Evolutionary conservation across 768 basidiomycete genomes (phyloP).

Genomic region (Dentipellis fragilis): DNA sequence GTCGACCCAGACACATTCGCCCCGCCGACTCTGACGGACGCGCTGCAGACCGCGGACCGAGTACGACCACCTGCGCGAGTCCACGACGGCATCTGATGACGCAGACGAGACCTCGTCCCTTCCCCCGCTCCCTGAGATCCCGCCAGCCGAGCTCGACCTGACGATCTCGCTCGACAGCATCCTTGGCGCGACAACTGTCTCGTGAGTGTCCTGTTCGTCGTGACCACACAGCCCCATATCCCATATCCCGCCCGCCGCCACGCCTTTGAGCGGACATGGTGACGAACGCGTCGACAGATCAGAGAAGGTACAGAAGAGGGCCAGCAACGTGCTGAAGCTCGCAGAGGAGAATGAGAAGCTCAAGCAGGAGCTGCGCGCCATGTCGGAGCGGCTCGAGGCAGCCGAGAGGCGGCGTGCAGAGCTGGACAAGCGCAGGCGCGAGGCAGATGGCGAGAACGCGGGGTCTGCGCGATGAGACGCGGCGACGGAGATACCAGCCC

Average conservation of each 20-base stretch:
- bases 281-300: neutral
- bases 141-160: constrained; percentile 8
- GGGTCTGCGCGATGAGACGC: neutral
- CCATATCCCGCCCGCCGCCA: neutral
- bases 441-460: neutral
- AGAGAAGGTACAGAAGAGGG: constrained; percentile 43
- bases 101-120: neutral
- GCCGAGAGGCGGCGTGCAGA: constrained; percentile 53
- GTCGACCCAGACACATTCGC: neutral
- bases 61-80: constrained; percentile 3
- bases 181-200: neutral
- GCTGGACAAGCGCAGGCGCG: constrained; percentile 24
- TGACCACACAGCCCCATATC: neutral
- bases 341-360: constrained; percentile 74
- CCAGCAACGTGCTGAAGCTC: constrained; percentile 67
- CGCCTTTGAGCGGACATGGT: neutral
- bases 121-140: constrained; percentile 1
- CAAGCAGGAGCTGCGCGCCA: constrained; percentile 63
- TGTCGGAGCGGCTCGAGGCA: constrained; percentile 66
- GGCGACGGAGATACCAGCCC: neutral
- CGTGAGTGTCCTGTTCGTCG: constrained; percentile 4
- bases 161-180: constrained; percentile 8
- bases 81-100: constrained; percentile 1
- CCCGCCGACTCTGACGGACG: no score
- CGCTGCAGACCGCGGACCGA: neutral